A percentile compares a stretch with the other conserved stretches of the same genome.
Conservation (phyloP, 441 rosid species). For the Pelargonium myrrhifolium region DNA sequence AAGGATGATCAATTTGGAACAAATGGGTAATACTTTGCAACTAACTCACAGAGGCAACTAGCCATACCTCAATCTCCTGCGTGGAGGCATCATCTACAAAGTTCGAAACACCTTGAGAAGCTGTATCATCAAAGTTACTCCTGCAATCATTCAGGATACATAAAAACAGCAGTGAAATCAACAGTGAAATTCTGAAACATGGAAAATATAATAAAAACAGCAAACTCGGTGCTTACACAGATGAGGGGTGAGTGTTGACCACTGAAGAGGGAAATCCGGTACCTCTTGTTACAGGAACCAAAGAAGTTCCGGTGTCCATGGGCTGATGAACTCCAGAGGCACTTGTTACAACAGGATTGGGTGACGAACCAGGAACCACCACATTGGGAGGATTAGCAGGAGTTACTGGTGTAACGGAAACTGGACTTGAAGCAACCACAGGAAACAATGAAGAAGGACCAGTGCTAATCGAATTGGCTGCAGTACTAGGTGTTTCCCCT, state of each 20-base stretch:
- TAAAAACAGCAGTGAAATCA: conserved; percentile 11
- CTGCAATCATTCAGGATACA: conserved; percentile 30
- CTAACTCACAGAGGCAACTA: neutral
- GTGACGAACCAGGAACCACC: conserved; percentile 36
- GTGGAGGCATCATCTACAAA: conserved; percentile 40
- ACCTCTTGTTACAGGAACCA: conserved; percentile 29
- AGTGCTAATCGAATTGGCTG: conserved; percentile 41
- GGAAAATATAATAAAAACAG: neutral
- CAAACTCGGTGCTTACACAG: conserved; percentile 13
- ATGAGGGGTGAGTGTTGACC: conserved; percentile 29
- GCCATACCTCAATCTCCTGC: conserved; percentile 55
- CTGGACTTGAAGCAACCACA: conserved; percentile 52
- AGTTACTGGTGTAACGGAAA: conserved; percentile 45
- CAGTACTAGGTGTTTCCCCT: conserved; percentile 28
- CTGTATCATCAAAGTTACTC: conserved; percentile 31
- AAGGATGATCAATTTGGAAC: neutral
- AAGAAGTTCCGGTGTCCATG: conserved; percentile 18
- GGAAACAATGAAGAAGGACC: conserved; percentile 30
- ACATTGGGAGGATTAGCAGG: conserved; percentile 39
- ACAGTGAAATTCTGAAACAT: neutral
- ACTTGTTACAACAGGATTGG: conserved; percentile 32
- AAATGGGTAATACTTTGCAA: neutral
- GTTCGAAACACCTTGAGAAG: conserved; percentile 35
- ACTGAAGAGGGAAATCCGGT: conserved; percentile 23
- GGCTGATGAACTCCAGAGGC: conserved; percentile 35